Evolutionary conservation across 192 early-diverging fungal genomes (phyloP).

Genomic region (Backusella luteola): DNA sequence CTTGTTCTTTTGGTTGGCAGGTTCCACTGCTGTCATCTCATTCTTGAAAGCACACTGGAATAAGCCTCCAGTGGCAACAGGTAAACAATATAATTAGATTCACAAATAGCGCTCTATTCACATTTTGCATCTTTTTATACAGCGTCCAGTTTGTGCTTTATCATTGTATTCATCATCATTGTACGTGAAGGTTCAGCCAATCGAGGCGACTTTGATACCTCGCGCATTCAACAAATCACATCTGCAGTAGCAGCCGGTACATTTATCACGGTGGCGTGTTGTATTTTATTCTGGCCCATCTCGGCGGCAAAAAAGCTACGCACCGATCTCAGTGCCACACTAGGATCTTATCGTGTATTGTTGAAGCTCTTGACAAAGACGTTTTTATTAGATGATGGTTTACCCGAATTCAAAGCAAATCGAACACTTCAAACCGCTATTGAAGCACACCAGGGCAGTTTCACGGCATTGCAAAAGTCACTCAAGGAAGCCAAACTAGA

Average conservation of each 20-base stretch:
- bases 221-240: constrained; percentile 44
- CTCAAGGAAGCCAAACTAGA: constrained; percentile 60
- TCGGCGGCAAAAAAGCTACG: constrained; percentile 53
- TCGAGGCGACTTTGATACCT: constrained; percentile 43
- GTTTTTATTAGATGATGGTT: constrained; percentile 56
- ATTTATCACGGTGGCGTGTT: constrained; percentile 39
- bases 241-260: constrained; percentile 43
- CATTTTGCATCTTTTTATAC: not conserved
- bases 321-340: constrained; percentile 46
- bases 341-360: constrained; percentile 58
- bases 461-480: constrained; percentile 55
- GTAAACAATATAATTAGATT: constrained; percentile 23
- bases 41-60: constrained; percentile 54
- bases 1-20: constrained; percentile 52
- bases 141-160: constrained; percentile 49
- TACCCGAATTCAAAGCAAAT: constrained; percentile 50
- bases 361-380: constrained; percentile 66
- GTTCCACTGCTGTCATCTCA: constrained; percentile 50
- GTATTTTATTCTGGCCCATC: constrained; percentile 51
- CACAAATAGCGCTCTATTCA: not conserved
- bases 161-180: constrained; percentile 52
- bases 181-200: constrained; percentile 47
- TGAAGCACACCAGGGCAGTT: constrained; percentile 57
- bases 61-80: constrained; percentile 52
- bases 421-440: constrained; percentile 60